phyloP scores from a whole-genome alignment of 345 rosid genomes.

The Trapa incisa region DNA sequence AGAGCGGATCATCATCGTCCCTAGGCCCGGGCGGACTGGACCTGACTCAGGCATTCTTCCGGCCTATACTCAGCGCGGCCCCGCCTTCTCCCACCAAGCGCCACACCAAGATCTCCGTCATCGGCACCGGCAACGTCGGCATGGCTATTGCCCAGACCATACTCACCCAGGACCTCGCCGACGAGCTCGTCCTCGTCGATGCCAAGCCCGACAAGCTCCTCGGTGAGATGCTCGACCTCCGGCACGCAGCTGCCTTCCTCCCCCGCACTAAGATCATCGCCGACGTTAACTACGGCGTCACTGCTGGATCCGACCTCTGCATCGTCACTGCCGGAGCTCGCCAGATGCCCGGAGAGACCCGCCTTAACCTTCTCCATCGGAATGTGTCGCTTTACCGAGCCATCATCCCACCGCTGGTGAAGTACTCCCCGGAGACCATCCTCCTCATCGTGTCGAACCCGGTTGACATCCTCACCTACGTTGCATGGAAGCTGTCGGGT shows the following conservation, averaged over 20 bases:
- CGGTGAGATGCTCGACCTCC: slow-evolving; percentile 84
- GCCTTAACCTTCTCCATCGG: slow-evolving; percentile 52
- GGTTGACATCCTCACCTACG: too few relatives aligned
- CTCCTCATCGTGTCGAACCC: slow-evolving; percentile 81
- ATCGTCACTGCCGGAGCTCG: too few relatives aligned
- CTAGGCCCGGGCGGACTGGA: slow-evolving; percentile 62
- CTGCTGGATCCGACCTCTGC: too few relatives aligned
- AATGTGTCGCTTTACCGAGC: slow-evolving; percentile 50
- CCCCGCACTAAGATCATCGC: too few relatives aligned
- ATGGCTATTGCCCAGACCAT: slow-evolving; percentile 97
- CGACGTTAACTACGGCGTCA: too few relatives aligned
- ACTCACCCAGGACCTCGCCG: slow-evolving; percentile 74
- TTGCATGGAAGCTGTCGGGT: too few relatives aligned
- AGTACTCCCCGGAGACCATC: slow-evolving; percentile 57
- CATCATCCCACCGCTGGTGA: slow-evolving; percentile 66
- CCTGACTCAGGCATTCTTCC: slow-evolving; percentile 56
- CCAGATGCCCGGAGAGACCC: too few relatives aligned
- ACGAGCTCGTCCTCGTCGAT: slow-evolving; percentile 71
- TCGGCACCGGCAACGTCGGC: too few relatives aligned
- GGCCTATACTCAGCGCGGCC: slow-evolving; percentile 39
- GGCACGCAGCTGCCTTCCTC: too few relatives aligned
- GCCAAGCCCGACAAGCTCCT: slow-evolving; percentile 60
- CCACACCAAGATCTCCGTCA: too few relatives aligned
- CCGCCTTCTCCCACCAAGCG: slow-evolving; percentile 34
- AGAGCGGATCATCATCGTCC: slow-evolving; percentile 35